Base-by-base conservation (phyloP, 495 filamentous ascomycete species). In the Emericellopsis terricola region DNA sequence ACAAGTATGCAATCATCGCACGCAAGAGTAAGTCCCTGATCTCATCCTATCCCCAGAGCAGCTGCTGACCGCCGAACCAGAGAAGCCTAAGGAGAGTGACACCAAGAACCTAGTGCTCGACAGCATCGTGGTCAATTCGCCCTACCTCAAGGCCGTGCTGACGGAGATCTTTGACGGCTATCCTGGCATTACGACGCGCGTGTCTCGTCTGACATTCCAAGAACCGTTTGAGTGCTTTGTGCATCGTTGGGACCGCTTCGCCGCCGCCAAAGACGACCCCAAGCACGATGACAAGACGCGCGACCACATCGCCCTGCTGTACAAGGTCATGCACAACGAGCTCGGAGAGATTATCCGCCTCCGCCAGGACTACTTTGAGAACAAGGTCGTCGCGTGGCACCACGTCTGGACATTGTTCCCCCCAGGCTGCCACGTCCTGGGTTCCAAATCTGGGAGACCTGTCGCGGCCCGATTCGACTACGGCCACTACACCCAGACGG, bases 391-490 rank as follows among this genome's bases (percentile, higher is more conserved):
- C 2, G 19, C 33, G 11, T 38, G 14, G 20, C 4, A 14, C 1
- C 16, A 30, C 30, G 18, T 44, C 7, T 44, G 41, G 41, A 44
- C 40, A 38, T 38, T 29, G 9, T 44, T 38, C 27, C 33, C 24
- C 6, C 41, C 38, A 1, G 38, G 38, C 9, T 38, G 34, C 30
- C 33, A 27, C 13, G 31, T 44, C 10, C 29, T 31, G 15, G 13
- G 16, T 16, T 31, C 29, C 4, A 31, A n/a, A n/a, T n/a, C n/a
- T n/a, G n/a, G n/a, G n/a, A n/a, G n/a, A n/a, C n/a, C n/a, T n/a
- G n/a, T n/a, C n/a, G n/a, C n/a, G n/a, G n/a, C 64, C 62, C 29
- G 59, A n/a, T n/a, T 71, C 31, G 74, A 76, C 42, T 58, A 73
- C 35, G 57, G 64, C 18, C 43, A 39, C 18, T 72, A 76, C 37